Evolutionary conservation across 768 basidiomycete genomes (phyloP).

Genomic region (Rhodotorula toruloides): DNA sequence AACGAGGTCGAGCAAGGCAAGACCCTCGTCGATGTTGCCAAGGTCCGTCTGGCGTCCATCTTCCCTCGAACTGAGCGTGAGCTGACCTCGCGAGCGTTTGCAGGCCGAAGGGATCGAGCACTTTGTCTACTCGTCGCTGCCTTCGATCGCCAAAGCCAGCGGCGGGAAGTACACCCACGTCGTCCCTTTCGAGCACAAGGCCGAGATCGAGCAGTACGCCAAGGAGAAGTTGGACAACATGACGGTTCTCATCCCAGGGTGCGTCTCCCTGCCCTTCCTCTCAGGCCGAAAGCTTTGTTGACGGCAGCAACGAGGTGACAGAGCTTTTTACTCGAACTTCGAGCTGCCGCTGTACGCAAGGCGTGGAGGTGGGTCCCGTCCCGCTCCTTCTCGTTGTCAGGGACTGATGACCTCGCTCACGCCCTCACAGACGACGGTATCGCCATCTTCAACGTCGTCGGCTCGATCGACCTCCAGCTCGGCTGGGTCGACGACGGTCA

Average conservation of each 20-base stretch:
- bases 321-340: constrained; percentile 9
- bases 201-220: not conserved
- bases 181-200: constrained; percentile 24
- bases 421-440: not conserved
- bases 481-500: constrained; percentile 14
- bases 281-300: not conserved
- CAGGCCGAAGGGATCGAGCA: constrained; percentile 29
- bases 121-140: constrained; percentile 35
- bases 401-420: not conserved
- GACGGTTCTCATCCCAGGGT: constrained; percentile 5
- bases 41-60: constrained; percentile 11
- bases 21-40: constrained; percentile 14
- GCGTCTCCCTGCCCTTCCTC: not conserved
- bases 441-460: not conserved
- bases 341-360: not conserved
- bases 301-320: not conserved
- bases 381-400: too few relatives aligned
- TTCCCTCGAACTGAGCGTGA: not conserved
- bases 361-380: constrained; percentile 1
- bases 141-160: not conserved
- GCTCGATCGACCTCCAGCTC: not conserved
- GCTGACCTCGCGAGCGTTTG: not conserved
- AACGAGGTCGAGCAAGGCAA: constrained; percentile 13
- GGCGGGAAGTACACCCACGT: constrained; percentile 21
- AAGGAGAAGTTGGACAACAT: not conserved